Evolutionary conservation across 805 yeast species (phyloP).

Genomic region (Saturnispora gosingensis): DNA sequence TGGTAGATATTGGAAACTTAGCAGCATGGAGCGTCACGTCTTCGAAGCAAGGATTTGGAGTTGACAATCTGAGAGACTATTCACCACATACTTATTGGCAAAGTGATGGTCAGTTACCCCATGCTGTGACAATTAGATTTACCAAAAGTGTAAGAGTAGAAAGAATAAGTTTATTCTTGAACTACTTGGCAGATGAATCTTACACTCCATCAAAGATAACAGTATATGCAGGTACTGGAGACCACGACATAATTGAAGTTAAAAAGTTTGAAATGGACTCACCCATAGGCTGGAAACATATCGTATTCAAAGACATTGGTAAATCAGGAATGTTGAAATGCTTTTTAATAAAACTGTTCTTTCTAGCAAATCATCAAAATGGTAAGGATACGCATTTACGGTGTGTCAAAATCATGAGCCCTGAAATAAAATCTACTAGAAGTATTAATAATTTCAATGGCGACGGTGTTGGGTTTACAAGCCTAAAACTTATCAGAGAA

Average conservation of each 20-base stretch:
- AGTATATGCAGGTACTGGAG: constrained; percentile 68
- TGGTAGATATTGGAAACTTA: constrained; percentile 67
- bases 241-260: constrained; percentile 67
- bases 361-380: constrained; percentile 77
- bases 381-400: constrained; percentile 94
- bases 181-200: constrained; percentile 71
- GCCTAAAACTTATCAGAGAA: constrained; percentile 26
- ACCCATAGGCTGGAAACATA: constrained; percentile 74
- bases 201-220: constrained; percentile 75
- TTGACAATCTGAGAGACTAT: constrained; percentile 64
- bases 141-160: constrained; percentile 64
- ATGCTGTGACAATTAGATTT: constrained; percentile 68
- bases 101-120: constrained; percentile 89
- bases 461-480: constrained; percentile 27
- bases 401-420: constrained; percentile 54
- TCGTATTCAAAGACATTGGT: constrained; percentile 47
- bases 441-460: constrained; percentile 16
- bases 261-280: constrained; percentile 46
- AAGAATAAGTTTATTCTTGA: constrained; percentile 61
- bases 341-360: constrained; percentile 51
- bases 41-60: constrained; percentile 60
- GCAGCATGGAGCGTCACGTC: constrained; percentile 86
- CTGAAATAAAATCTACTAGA: constrained; percentile 22
- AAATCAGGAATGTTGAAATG: constrained; percentile 54
- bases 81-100: constrained; percentile 81